Evolutionary conservation across 352 stramenopile species (phyloP).

Genomic region (Pythium volutum): DNA sequence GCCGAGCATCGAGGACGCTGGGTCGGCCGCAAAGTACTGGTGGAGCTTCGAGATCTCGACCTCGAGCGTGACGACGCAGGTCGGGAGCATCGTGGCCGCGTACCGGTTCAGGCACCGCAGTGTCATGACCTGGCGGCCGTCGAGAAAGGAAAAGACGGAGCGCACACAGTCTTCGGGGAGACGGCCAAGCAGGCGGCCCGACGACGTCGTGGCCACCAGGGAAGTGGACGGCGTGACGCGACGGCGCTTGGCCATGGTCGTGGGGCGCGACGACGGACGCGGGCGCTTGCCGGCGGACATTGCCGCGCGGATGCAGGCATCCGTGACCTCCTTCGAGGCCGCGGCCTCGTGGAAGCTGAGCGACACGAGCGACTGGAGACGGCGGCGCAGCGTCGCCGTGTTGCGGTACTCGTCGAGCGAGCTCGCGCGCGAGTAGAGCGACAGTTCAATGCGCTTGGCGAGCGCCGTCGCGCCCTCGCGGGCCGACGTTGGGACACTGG

Average conservation of each 20-base stretch:
- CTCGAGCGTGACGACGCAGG: conserved; percentile 54
- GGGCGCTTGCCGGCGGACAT: conserved; percentile 38
- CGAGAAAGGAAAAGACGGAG: conserved; percentile 64
- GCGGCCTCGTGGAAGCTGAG: conserved; percentile 85
- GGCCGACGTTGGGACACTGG: conserved; percentile 14
- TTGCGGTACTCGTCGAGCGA: conserved; percentile 86
- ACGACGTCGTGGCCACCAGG: not conserved
- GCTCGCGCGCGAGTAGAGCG: conserved; percentile 74
- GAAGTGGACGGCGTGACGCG: conserved; percentile 15
- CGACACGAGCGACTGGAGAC: conserved; percentile 81
- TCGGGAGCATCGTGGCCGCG: conserved; percentile 46
- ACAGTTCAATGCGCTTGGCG: conserved; percentile 84
- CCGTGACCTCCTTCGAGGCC: conserved; percentile 41
- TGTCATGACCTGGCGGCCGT: conserved; percentile 45
- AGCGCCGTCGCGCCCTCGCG: conserved; percentile 32
- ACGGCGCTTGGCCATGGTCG: conserved; percentile 33
- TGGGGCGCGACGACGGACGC: conserved; percentile 13
- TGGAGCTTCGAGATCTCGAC: conserved; percentile 48
- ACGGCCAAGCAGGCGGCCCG: conserved; percentile 12
- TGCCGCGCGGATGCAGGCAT: conserved; percentile 22
- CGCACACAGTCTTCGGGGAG: conserved; percentile 55
- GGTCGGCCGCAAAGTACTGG: conserved; percentile 44
- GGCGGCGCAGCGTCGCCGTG: conserved; percentile 72
- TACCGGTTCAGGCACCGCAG: conserved; percentile 70
- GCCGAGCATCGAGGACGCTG: conserved; percentile 39